Evolutionary conservation across 2,329 filamentous ascomycete genomes (phyloP).

Genomic region (Alternaria rosae): DNA sequence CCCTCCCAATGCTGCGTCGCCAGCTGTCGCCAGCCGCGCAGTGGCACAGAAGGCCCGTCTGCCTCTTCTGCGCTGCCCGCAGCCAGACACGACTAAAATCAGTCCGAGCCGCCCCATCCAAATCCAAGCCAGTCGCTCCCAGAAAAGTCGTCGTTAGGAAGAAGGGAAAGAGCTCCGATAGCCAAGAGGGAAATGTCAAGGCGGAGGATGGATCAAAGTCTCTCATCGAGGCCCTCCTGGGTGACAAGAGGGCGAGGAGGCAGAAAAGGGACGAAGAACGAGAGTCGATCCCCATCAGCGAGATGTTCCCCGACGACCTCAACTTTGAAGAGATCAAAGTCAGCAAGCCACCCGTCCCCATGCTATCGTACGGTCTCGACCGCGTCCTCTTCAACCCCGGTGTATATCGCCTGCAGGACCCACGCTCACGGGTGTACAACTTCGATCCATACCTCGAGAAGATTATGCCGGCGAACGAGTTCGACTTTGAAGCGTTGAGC

Average conservation of each 20-base stretch:
- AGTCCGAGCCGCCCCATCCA: conserved; percentile 27
- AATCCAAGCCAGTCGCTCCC: conserved; percentile 5
- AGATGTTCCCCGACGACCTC: conserved; percentile 38
- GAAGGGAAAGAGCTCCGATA: not conserved
- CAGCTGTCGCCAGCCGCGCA: conserved; percentile 28
- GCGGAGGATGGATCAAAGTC: conserved; percentile 15
- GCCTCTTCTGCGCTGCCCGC: conserved; percentile 31
- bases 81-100: conserved; percentile 10
- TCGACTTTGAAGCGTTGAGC: conserved; percentile 87
- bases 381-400: conserved; percentile 91
- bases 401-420: conserved; percentile 90
- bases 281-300: conserved; percentile 33
- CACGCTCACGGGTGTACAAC: conserved; percentile 87
- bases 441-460: conserved; percentile 93
- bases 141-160: not conserved
- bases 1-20: conserved; percentile 37
- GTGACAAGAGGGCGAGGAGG: conserved; percentile 15
- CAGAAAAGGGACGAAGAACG: conserved; percentile 7
- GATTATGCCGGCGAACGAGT: conserved; percentile 93
- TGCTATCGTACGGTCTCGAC: conserved; percentile 77
- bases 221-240: conserved; percentile 34
- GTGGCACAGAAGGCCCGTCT: conserved; percentile 24
- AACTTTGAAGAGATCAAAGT: conserved; percentile 50
- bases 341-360: conserved; percentile 64
- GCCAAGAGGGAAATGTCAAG: not conserved